Conservation (phyloP, 2,329 filamentous ascomycete genomes). For the Colletotrichum sp. region DNA sequence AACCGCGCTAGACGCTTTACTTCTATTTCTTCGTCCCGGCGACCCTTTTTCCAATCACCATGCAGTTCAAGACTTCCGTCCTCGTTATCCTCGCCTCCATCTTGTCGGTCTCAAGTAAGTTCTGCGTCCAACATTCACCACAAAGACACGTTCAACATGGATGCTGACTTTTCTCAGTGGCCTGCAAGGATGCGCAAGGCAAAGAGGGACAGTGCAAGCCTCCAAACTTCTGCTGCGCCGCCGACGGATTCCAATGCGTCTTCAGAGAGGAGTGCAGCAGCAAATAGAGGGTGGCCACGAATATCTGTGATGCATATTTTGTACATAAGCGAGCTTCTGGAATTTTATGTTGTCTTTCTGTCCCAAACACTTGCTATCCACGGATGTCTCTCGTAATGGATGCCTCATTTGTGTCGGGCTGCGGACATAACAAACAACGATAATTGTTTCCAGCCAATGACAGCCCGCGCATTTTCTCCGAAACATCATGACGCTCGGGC, state of each 20-base stretch:
- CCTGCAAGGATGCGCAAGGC: neutral
- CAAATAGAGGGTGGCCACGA: neutral
- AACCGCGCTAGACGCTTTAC: neutral
- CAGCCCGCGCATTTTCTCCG: too few relatives aligned
- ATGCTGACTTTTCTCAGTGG: neutral
- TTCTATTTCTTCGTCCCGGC: neutral
- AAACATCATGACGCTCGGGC: too few relatives aligned
- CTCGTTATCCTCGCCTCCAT: neutral
- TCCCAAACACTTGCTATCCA: neutral
- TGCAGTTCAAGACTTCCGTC: neutral
- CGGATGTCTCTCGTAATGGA: too few relatives aligned
- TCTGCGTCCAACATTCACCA: neutral
- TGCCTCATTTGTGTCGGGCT: too few relatives aligned
- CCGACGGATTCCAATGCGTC: neutral
- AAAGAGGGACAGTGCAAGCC: neutral
- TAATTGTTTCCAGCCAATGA: too few relatives aligned
- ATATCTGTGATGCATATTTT: neutral
- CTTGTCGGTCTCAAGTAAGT: neutral
- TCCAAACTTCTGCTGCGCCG: neutral
- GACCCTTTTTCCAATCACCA: neutral
- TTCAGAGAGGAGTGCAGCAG: neutral
- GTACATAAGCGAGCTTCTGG: neutral
- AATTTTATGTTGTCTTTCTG: neutral
- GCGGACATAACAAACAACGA: too few relatives aligned
- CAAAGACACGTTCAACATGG: neutral